These are phyloP conservation scores for Plasmodium ovale DNA, from an alignment of 169 alveolate species.

Conservation along the genomic window DNA sequence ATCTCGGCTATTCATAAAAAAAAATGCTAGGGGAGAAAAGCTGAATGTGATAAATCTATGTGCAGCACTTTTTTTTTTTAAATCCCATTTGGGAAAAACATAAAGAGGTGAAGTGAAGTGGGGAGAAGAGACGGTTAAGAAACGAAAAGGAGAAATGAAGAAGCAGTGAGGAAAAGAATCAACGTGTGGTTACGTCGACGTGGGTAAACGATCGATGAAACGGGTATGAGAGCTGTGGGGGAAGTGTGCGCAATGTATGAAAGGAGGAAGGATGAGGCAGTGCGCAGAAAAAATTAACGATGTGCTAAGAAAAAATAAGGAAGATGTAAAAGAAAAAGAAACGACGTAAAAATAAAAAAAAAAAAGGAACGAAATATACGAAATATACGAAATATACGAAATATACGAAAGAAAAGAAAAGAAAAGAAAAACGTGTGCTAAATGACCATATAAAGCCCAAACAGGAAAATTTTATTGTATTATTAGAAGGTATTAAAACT, in stretches of 20 bases:
- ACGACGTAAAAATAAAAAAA: neutral
- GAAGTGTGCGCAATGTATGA: neutral
- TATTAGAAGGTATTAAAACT: constrained; percentile 32
- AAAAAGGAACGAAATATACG: constrained; percentile 1
- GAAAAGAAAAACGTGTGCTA: constrained; percentile 23
- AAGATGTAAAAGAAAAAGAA: neutral
- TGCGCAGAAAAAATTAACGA: too few relatives aligned
- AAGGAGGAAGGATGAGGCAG: neutral
- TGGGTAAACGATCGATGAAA: too few relatives aligned
- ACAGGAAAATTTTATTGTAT: constrained; percentile 17
- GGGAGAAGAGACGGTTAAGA: neutral
- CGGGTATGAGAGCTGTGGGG: neutral
- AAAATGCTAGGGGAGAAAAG: too few relatives aligned
- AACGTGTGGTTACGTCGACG: neutral
- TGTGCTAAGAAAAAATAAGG: neutral
- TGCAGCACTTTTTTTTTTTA: too few relatives aligned
- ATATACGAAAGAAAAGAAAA: neutral
- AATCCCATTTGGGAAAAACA: neutral
- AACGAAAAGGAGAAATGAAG: neutral
- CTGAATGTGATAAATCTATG: too few relatives aligned
- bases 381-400: neutral
- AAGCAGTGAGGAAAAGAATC: neutral
- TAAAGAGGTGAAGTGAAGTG: neutral
- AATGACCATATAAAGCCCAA: constrained; percentile 61
- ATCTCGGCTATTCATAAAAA: too few relatives aligned